Evolutionary conservation across 768 basidiomycete species (phyloP), one percentile per base, ranked within the genome.

Genomic region (Suillus subaureus): DNA sequence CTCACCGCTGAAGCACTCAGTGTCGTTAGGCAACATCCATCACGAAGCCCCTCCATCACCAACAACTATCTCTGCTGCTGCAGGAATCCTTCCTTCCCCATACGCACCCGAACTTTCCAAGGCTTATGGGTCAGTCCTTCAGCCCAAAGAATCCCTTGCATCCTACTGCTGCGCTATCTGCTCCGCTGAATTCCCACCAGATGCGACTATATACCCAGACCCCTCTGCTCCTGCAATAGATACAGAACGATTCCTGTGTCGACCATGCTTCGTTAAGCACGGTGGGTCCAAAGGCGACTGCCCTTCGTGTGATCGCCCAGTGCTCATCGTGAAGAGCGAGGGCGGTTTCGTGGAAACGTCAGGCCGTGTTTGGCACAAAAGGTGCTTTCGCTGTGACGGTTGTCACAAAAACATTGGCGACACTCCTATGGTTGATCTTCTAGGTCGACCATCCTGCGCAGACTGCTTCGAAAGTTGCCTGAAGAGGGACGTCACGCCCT

Each of bases 131-230:
- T 93, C 93, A 0, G 84, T 95, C 28, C 79, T 95, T 21, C 93
- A 94, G 72, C 87, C 91, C 28, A 88, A 88, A 69, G 91, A 91
- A 71, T 84, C 89, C 7, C 82, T 94, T n/a, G 74, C 83, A 11
- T 84, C 87, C 33, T 89, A 89, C 70, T 85, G 86, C 4, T 95
- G 93, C 73, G 84, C 84, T 40, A 73, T 87, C 15, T 95, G 93
- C 73, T 78, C 80, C 18, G 75, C 81, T 0, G 79, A 82, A 12
- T 95, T 94, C 71, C 85, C 87, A 42, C 92, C 93, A 3, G 93
- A 95, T 74, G 86, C 90, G 26, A 95, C 93, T 37, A 92, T 95
- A 66, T 95, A 93, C 72, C 93, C 93, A 1, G 89, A 93, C 70
- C 90, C 89, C 45, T 70, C 67, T 18, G 23, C 62, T 40, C 55